Conservation (phyloP, 1,284 basidiomycete species). For the Ceratobasidium sp. region DNA sequence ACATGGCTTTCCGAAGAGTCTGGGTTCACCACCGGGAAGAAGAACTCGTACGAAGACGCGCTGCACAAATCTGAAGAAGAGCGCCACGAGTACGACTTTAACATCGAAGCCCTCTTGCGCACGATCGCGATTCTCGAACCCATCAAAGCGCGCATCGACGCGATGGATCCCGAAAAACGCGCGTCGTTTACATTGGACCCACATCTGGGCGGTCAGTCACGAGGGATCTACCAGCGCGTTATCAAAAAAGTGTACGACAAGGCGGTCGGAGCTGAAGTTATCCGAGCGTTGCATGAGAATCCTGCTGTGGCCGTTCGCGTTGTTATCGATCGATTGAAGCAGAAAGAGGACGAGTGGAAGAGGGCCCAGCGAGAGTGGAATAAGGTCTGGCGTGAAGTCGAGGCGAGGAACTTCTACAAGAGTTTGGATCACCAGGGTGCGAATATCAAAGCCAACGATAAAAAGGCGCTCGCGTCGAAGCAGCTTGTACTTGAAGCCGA, state of each 20-base stretch:
- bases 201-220: slow-evolving; percentile 90
- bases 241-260: slow-evolving; percentile 96
- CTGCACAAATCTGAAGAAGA: slow-evolving; percentile 98
- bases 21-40: slow-evolving; percentile 95
- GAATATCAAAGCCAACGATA: slow-evolving; percentile 95
- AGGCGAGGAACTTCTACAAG: slow-evolving; percentile 98
- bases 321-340: slow-evolving; percentile 89
- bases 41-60: slow-evolving; percentile 96
- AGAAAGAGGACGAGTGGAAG: slow-evolving; percentile 98
- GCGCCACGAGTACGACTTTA: slow-evolving; percentile 97
- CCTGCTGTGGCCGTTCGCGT: slow-evolving; percentile 93
- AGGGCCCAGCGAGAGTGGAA: slow-evolving; percentile 95
- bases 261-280: slow-evolving; percentile 85
- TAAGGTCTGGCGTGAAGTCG: slow-evolving; percentile 96
- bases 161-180: slow-evolving; percentile 92
- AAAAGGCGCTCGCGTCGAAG: slow-evolving; percentile 94
- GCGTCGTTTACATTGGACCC: slow-evolving; percentile 86
- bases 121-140: slow-evolving; percentile 96
- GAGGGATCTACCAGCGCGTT: slow-evolving; percentile 91
- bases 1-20: slow-evolving; percentile 98
- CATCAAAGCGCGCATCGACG: slow-evolving; percentile 85
- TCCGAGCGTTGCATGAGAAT: slow-evolving; percentile 92
- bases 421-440: slow-evolving; percentile 96
- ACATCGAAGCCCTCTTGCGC: slow-evolving; percentile 91
- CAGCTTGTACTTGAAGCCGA: slow-evolving; percentile 92